Conservation (phyloP, 225 moss, liverwort and hornwort genomes). For the Asterella californica region DNA sequence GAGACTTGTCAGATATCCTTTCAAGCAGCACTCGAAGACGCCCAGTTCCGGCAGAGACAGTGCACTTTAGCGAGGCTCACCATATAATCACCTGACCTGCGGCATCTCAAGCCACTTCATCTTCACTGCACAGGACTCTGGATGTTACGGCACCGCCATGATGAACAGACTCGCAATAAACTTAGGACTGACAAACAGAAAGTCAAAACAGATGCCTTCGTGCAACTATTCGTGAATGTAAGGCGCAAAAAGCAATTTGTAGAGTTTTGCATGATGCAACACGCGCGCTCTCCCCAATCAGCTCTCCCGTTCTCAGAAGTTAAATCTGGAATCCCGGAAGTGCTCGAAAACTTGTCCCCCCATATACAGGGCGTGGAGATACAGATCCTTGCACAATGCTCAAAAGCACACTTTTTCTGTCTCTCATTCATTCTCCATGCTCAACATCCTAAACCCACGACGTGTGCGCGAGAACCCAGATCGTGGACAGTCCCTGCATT, state of each 20-base stretch:
- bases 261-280: background rate
- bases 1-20: background rate
- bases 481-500: background rate
- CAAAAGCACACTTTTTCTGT: background rate
- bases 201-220: background rate
- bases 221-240: background rate
- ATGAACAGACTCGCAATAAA: background rate
- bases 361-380: background rate
- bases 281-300: background rate
- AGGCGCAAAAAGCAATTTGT: background rate
- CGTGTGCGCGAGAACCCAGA: background rate
- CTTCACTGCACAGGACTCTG: background rate
- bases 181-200: background rate
- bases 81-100: slow-evolving; percentile 93
- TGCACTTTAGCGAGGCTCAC: slow-evolving; percentile 77
- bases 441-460: background rate
- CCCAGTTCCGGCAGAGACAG: slow-evolving; percentile 72
- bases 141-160: background rate
- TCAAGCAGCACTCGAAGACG: background rate
- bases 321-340: too few relatives aligned
- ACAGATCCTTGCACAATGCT: background rate
- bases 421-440: background rate
- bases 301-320: slow-evolving; percentile 6
- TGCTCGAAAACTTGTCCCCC: background rate
- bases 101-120: slow-evolving; percentile 6